Evolutionary conservation across 179 eudicot genomes (phyloP).

Genomic region (Spinacia oleracea): DNA sequence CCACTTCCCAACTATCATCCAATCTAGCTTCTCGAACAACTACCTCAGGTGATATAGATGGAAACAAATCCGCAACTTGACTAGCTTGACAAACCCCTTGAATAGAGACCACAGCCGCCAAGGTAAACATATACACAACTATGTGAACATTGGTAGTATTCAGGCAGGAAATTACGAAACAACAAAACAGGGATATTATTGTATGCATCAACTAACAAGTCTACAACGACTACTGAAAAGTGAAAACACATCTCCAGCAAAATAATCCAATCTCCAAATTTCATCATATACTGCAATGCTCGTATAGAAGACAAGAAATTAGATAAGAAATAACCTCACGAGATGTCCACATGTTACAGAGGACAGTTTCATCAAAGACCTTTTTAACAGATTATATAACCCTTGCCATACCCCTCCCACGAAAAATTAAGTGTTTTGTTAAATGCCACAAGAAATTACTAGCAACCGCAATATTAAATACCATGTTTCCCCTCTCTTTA

Average conservation of each 20-base stretch:
- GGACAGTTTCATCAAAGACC: no score
- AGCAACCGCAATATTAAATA: no score
- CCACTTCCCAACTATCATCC: constrained; percentile 98
- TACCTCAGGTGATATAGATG: constrained; percentile 65
- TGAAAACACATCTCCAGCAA: background rate
- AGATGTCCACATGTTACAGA: no score
- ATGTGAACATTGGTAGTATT: background rate
- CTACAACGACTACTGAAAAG: background rate
- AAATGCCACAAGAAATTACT: no score
- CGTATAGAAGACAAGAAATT: background rate
- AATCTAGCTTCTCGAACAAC: constrained; percentile 90
- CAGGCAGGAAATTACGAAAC: background rate
- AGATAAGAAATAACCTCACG: background rate
- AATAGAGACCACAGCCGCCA: background rate
- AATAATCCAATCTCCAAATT: background rate
- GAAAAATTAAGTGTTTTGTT: no score
- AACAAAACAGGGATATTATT: background rate
- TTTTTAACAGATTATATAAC: background rate
- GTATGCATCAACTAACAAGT: background rate
- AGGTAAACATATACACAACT: background rate
- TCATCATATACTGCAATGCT: background rate
- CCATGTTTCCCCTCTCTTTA: no score
- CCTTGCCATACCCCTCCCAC: background rate
- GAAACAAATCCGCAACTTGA: constrained; percentile 78
- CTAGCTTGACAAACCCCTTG: constrained; percentile 76